phyloP scores from a whole-genome alignment of 495 filamentous ascomycete genomes.

The Tuber calosporum region DNA sequence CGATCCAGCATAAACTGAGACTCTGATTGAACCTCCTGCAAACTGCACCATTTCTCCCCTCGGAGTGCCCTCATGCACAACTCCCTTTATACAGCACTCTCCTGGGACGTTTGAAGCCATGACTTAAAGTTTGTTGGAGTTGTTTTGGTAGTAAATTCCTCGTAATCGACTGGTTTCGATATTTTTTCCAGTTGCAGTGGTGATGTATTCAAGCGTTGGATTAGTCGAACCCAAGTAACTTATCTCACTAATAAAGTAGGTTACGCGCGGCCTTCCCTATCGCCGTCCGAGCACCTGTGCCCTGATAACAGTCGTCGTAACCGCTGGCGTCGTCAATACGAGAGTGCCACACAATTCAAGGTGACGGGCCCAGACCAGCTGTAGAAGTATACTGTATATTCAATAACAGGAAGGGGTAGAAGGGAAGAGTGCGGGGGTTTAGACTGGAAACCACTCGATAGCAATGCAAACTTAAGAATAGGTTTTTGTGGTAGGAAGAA shows the following conservation, averaged over 20 bases:
- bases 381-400: neutral
- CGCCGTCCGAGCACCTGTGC: neutral
- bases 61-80: conserved; percentile 46
- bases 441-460: neutral
- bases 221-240: neutral
- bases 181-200: neutral
- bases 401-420: neutral
- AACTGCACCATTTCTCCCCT: conserved; percentile 45
- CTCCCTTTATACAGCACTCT: conserved; percentile 47
- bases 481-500: neutral
- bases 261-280: neutral
- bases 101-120: conserved; percentile 47
- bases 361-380: too few relatives aligned
- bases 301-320: neutral
- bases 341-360: neutral
- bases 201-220: neutral
- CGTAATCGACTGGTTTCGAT: neutral
- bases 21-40: conserved; percentile 41
- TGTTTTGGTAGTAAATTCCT: neutral
- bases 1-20: neutral
- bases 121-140: neutral
- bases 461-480: neutral
- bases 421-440: neutral
- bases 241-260: neutral
- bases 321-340: neutral